Base-by-base conservation (phyloP, 2,329 filamentous ascomycete genomes). In the Raffaelea albimanens region DNA sequence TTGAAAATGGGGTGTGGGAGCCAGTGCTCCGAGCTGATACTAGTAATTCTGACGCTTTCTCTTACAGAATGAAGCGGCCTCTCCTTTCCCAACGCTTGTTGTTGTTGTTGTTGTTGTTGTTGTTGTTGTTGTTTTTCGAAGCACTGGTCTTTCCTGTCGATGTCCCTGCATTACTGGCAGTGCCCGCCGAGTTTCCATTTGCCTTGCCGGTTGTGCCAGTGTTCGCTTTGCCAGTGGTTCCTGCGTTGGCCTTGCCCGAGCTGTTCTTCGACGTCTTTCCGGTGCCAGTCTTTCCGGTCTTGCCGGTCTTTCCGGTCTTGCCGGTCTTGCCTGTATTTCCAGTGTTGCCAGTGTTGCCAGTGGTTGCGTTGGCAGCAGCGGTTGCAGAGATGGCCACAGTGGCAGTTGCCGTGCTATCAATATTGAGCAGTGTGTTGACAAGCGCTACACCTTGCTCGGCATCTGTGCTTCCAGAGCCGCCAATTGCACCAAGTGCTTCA, bases 401-500 rank as follows among this genome's bases (percentile, higher is more conserved):
- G 1, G 54, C 50, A 23, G 45, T 49, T 33, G 53, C 50, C 23
- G 52, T 53, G 29, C 55, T 46, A 18, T 49, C 55, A 1, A 63
- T 34, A 23, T 9, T 25, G 9, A 46, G 59, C n/a, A 64, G 59
- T 18, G 61, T 61, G 34, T 63, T 56, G 4, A 61, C 60, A 36
- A 57, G 59, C 2, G 59, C 62, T 22, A 60, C 58, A 21, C 57
- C 59, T 51, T 62, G 55, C 13, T 61, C 44, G 2, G 56, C 60
- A 21, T 62, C 56, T 1, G 54, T 49, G 10, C 56, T 49, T 14
- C 47, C 47, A 3, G 71, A 71, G 39, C 63, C 66, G 25, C 64
- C 60, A 49, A 69, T 65, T 57, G 71, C 72, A 7, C 68, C 70
- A n/a, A 73, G 57, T 22, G 71, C 71, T 3, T 52, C 66, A 2